phyloP scores from a whole-genome alignment of 177 flowering plant species.

The Tripterygium wilfordii region DNA sequence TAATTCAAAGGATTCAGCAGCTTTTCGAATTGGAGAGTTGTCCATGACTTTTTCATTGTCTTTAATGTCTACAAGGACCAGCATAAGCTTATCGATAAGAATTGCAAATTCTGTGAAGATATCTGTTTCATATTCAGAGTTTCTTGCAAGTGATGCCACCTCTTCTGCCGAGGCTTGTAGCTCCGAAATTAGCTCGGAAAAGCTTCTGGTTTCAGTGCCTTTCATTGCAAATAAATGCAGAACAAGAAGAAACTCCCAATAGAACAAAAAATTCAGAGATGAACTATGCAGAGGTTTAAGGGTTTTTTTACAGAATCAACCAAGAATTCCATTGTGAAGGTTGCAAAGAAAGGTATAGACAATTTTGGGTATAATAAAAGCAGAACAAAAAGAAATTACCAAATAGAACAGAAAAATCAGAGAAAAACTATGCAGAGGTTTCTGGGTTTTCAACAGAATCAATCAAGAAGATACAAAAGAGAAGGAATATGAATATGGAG shows the following conservation, averaged over 20 bases:
- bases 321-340: too few species aligned
- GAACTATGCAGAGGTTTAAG: too few species aligned
- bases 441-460: too few species aligned
- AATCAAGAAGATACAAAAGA: too few species aligned
- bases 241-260: not conserved
- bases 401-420: too few species aligned
- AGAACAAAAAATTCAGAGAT: not conserved
- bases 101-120: conserved; percentile 25
- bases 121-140: conserved; percentile 12
- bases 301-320: too few species aligned
- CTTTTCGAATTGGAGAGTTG: conserved; percentile 25
- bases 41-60: conserved; percentile 20
- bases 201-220: conserved; percentile 11
- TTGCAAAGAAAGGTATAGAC: not conserved
- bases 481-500: too few species aligned
- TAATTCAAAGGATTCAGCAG: conserved; percentile 37
- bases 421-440: too few species aligned
- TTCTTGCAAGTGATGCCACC: conserved; percentile 22
- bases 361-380: not conserved
- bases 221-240: not conserved
- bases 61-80: conserved; percentile 35
- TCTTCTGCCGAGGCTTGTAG: conserved; percentile 22
- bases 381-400: not conserved
- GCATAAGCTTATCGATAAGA: conserved; percentile 27
- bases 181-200: conserved; percentile 28